phyloP scores from a whole-genome alignment of 345 rosid species.

The Laguncularia racemosa region DNA sequence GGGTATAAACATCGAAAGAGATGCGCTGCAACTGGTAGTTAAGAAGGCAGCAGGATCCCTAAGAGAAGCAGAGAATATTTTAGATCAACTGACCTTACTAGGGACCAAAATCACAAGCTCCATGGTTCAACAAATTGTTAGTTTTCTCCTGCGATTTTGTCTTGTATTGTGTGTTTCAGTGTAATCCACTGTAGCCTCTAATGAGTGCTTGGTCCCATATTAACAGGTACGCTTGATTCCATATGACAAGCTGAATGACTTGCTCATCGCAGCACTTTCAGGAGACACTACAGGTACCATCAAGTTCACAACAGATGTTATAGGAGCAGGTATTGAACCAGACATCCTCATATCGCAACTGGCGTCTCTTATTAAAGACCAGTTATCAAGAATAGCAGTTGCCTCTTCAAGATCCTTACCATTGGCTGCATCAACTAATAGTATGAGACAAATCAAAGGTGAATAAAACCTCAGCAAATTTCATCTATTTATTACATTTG shows the following conservation, averaged over 20 bases:
- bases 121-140: conserved; percentile 25
- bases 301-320: conserved; percentile 13
- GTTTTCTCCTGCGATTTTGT: conserved; percentile 6
- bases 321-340: conserved; percentile 22
- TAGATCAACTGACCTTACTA: conserved; percentile 25
- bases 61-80: conserved; percentile 29
- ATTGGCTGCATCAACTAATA: conserved; percentile 11
- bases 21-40: conserved; percentile 24
- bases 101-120: conserved; percentile 22
- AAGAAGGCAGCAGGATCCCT: conserved; percentile 31
- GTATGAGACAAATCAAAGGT: conserved; percentile 5
- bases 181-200: not conserved
- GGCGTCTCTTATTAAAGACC: conserved; percentile 25
- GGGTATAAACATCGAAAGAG: conserved; percentile 17
- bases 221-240: conserved; percentile 27
- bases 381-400: conserved; percentile 12
- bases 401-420: conserved; percentile 3
- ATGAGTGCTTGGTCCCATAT: not conserved
- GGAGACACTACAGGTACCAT: conserved; percentile 26
- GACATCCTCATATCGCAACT: conserved; percentile 20
- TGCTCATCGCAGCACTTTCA: conserved; percentile 22
- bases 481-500: not conserved
- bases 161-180: not conserved
- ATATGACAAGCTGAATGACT: conserved; percentile 13
- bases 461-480: conserved; percentile 7